Percentiles rank a stretch among this genome's conserved stretches.
phyloP scores from a whole-genome alignment of 2,329 filamentous ascomycete genomes.

The Dothideomycetidae sp. region DNA sequence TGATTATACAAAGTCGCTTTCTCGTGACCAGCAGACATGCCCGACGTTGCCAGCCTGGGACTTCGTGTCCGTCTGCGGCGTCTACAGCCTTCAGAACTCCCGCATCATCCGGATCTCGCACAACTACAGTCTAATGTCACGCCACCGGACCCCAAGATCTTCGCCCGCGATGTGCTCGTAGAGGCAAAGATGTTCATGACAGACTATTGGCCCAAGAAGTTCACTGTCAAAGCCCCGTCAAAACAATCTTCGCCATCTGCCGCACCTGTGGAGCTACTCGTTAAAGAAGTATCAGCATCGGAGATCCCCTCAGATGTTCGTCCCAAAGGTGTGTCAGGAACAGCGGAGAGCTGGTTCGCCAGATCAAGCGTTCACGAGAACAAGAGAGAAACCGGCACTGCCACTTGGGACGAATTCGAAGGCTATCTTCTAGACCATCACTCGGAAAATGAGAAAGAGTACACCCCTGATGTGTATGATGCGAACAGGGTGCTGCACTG shows the following conservation, averaged over 20 bases:
- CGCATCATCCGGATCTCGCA: constrained; percentile 21
- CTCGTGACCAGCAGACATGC: too few species aligned
- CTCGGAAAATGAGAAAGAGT: constrained; percentile 41
- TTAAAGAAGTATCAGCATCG: constrained; percentile 34
- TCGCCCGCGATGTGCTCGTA: constrained; percentile 40
- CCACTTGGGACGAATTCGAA: constrained; percentile 50
- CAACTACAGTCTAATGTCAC: constrained; percentile 22
- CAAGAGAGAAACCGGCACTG: constrained; percentile 37
- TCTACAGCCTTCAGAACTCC: constrained; percentile 20
- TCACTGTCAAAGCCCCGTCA: constrained; percentile 35
- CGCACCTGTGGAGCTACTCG: constrained; percentile 40
- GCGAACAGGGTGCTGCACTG: constrained; percentile 31
- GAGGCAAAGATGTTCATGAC: constrained; percentile 48
- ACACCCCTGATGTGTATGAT: constrained; percentile 43
- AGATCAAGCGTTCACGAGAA: constrained; percentile 49
- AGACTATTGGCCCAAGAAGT: constrained; percentile 38
- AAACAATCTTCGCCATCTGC: constrained; percentile 38
- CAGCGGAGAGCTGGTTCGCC: constrained; percentile 48
- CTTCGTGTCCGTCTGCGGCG: constrained; percentile 21
- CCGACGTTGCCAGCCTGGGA: constrained; percentile 12
- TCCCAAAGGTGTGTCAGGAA: constrained; percentile 15
- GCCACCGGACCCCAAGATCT: constrained; percentile 33
- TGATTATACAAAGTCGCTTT: too few species aligned
- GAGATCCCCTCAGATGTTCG: constrained; percentile 25
- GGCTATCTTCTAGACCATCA: constrained; percentile 44